Conservation (phyloP, 1,284 basidiomycete genomes). For the Ustilago sp. region DNA sequence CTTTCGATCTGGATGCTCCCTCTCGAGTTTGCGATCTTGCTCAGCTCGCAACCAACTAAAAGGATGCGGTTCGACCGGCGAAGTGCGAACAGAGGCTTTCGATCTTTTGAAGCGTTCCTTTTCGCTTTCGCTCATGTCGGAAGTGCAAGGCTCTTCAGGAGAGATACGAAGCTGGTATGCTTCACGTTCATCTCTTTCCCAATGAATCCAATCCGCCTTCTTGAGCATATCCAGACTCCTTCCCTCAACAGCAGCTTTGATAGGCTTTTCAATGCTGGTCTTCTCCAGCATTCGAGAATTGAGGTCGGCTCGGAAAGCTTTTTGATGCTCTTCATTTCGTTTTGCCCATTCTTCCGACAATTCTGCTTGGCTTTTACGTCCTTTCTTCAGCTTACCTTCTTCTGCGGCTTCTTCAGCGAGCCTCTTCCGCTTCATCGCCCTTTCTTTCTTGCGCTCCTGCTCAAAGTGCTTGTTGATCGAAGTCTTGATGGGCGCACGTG, state of each 20-base stretch:
- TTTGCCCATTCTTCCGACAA: slow-evolving; percentile 18
- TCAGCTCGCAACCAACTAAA: slow-evolving; percentile 19
- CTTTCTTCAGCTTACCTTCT: background rate
- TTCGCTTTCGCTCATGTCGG: slow-evolving; percentile 13
- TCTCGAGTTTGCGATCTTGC: slow-evolving; percentile 23
- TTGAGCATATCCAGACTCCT: slow-evolving; percentile 33
- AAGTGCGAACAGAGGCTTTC: background rate
- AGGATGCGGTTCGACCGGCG: slow-evolving; percentile 32
- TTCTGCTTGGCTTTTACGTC: slow-evolving; percentile 18
- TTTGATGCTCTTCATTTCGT: background rate
- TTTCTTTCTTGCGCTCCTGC: slow-evolving; percentile 12
- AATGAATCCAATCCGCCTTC: slow-evolving; percentile 30
- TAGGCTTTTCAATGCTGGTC: slow-evolving; percentile 24
- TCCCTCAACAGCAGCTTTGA: slow-evolving; percentile 24
- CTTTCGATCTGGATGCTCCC: slow-evolving; percentile 37
- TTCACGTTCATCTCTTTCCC: slow-evolving; percentile 42
- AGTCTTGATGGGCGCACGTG: slow-evolving; percentile 29
- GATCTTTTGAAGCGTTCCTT: slow-evolving; percentile 12
- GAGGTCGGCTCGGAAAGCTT: slow-evolving; percentile 16
- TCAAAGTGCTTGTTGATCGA: slow-evolving; percentile 34
- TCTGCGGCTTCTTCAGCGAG: background rate
- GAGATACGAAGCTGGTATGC: slow-evolving; percentile 19
- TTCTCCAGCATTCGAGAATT: slow-evolving; percentile 27
- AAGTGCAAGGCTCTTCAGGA: background rate
- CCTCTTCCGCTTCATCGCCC: slow-evolving; percentile 11